Evolutionary conservation across 202 grass and related monocot species (phyloP).

Genomic region (Setaria italica): DNA sequence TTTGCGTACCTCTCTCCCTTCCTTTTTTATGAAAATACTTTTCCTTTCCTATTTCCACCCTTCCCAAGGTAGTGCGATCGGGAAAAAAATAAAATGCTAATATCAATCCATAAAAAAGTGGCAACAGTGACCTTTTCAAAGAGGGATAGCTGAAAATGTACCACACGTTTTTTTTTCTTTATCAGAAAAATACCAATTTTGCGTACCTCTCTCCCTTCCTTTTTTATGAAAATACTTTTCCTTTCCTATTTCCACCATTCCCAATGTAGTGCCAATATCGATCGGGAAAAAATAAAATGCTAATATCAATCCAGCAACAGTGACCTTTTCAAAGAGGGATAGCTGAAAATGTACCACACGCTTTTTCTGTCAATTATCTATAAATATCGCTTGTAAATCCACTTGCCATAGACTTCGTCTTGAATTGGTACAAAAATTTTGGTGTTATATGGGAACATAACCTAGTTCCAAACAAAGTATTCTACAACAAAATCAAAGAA

Average conservation of each 20-base stretch:
- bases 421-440: background rate
- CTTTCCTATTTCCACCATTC: background rate
- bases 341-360: no score
- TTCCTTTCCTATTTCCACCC: background rate
- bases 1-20: conserved; percentile 8
- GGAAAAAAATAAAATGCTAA: background rate
- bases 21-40: conserved; percentile 4
- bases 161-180: no score
- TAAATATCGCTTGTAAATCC: no score
- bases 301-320: no score
- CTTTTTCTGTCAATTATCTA: no score
- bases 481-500: background rate
- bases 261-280: background rate
- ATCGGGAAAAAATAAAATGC: background rate
- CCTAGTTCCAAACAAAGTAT: background rate
- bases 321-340: no score
- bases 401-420: background rate
- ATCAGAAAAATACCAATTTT: background rate
- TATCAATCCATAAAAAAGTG: background rate
- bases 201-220: background rate
- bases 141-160: no score
- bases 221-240: background rate
- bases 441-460: background rate
- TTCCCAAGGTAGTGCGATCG: background rate
- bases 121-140: background rate